phyloP scores from a whole-genome alignment of 306 rosid genomes.

The Castanospermum australe region DNA sequence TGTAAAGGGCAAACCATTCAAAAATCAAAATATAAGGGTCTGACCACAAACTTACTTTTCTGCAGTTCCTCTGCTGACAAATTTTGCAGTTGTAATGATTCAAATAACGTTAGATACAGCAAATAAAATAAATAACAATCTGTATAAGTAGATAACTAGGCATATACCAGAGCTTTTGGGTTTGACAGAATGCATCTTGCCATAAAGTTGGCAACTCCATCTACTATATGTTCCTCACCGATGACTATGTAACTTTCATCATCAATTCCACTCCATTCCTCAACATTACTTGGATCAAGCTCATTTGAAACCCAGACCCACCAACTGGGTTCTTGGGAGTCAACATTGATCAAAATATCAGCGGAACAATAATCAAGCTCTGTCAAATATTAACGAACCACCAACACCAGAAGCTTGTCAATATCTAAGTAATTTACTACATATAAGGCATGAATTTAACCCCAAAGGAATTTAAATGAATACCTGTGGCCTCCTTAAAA shows the following conservation, averaged over 20 bases:
- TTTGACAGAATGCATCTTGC: constrained; percentile 85
- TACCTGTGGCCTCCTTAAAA: constrained; percentile 82
- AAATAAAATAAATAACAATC: neutral
- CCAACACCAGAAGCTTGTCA: constrained; percentile 13
- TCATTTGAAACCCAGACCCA: constrained; percentile 96
- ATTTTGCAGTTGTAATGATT: constrained; percentile 52
- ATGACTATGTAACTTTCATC: constrained; percentile 77
- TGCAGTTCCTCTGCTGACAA: constrained; percentile 68
- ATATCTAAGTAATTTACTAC: neutral
- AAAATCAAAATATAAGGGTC: neutral
- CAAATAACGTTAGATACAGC: neutral
- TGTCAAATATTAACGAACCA: constrained; percentile 33
- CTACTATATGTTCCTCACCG: constrained; percentile 85
- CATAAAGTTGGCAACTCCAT: constrained; percentile 92
- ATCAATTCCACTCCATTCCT: constrained; percentile 88
- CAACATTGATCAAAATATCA: constrained; percentile 74
- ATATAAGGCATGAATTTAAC: neutral
- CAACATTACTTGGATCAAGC: constrained; percentile 53
- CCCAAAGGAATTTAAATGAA: neutral
- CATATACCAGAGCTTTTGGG: constrained; percentile 70
- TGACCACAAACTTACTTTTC: constrained; percentile 46
- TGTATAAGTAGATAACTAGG: neutral
- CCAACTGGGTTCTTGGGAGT: constrained; percentile 76
- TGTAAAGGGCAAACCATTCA: neutral
- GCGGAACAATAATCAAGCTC: constrained; percentile 68